Evolutionary conservation across 805 yeast genomes (phyloP).

Genomic region (Tetrapisispora phaffii): DNA sequence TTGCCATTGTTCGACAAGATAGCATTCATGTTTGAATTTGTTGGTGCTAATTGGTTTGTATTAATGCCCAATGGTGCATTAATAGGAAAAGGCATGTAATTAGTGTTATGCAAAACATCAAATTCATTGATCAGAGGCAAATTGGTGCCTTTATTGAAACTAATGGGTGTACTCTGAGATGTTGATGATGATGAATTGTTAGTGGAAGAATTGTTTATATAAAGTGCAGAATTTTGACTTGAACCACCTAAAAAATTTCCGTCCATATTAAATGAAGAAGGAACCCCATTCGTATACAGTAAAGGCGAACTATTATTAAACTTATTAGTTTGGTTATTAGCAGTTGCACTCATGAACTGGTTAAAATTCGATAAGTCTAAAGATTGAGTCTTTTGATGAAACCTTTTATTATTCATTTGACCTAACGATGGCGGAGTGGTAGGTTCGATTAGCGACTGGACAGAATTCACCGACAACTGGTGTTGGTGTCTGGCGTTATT

Average conservation of each 20-base stretch:
- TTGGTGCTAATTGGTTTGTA: neutral
- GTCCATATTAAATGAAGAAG: neutral
- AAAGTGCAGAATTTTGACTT: neutral
- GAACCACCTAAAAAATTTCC: neutral
- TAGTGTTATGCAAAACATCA: conserved; percentile 14
- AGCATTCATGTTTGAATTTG: neutral
- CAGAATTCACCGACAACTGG: conserved; percentile 14
- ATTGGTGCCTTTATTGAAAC: conserved; percentile 4
- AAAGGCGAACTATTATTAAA: neutral
- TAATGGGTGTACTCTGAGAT: conserved; percentile 18
- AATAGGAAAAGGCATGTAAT: conserved; percentile 3
- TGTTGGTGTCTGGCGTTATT: conserved; percentile 16
- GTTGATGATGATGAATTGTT: conserved; percentile 8
- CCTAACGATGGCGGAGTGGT: conserved; percentile 7
- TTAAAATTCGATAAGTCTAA: conserved; percentile 22
- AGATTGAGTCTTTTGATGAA: conserved; percentile 19
- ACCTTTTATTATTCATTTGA: conserved; percentile 9
- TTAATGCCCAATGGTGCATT: neutral
- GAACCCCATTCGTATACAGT: neutral
- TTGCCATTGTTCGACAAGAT: neutral
- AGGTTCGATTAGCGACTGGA: conserved; percentile 7
- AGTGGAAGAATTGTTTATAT: neutral
- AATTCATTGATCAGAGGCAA: conserved; percentile 30
- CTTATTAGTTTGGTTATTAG: neutral
- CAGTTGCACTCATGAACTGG: conserved; percentile 16